These are phyloP conservation scores for Cutaneotrichosporon arboriforme DNA, from an alignment of 1,284 basidiomycete genomes.

Conservation along the genomic window DNA sequence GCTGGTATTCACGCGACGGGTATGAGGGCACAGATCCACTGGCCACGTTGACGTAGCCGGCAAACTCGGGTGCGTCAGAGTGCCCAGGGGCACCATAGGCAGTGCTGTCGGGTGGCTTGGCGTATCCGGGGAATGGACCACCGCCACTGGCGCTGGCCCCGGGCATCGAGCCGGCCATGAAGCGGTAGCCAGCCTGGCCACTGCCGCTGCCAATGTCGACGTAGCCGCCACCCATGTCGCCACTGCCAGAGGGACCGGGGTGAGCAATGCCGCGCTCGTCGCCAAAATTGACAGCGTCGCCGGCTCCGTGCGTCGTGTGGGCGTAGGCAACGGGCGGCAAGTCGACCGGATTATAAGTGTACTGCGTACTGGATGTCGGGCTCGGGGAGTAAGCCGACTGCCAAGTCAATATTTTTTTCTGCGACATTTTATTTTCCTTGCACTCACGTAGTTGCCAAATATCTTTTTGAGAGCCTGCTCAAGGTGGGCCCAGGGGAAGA, in stretches of 20 bases:
- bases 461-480: slow-evolving; percentile 82
- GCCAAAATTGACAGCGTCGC: slow-evolving; percentile 8
- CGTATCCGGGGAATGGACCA: background rate
- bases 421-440: background rate
- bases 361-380: background rate
- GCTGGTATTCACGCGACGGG: slow-evolving; percentile 1
- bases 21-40: background rate
- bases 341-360: slow-evolving; percentile 1
- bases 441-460: slow-evolving; percentile 84
- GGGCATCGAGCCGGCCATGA: background rate
- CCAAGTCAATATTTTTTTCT: no score
- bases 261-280: slow-evolving; percentile 7
- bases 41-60: slow-evolving; percentile 12
- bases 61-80: background rate
- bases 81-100: background rate
- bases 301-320: slow-evolving; percentile 7
- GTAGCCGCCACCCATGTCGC: slow-evolving; percentile 3
- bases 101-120: background rate
- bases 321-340: slow-evolving; percentile 1
- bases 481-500: slow-evolving; percentile 86
- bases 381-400: slow-evolving; percentile 6
- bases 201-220: background rate
- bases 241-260: background rate
- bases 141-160: no score
- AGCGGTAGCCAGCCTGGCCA: background rate